A percentile compares a stretch with the other conserved stretches of the same genome.
Conservation (phyloP, 148 eudicot species). For the Amaranthus hypochondriacus region DNA sequence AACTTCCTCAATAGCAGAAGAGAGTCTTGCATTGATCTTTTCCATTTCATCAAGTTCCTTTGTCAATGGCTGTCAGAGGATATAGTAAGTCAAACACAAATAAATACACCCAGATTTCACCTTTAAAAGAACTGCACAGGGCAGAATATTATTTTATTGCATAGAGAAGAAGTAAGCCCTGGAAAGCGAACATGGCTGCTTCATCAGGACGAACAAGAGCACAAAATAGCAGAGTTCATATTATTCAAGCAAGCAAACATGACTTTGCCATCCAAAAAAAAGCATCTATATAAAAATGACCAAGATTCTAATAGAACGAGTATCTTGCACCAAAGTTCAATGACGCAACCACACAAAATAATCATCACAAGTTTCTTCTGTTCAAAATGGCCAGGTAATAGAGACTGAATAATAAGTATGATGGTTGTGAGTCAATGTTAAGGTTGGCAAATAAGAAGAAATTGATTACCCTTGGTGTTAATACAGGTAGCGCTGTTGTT, state of each 20-base stretch:
- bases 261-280: not conserved
- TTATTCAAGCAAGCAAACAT: slow-evolving; percentile 3
- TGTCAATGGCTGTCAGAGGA: slow-evolving; percentile 33
- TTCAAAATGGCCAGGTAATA: not conserved
- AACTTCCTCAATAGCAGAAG: slow-evolving; percentile 89
- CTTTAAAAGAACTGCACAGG: not conserved
- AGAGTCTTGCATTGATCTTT: slow-evolving; percentile 72
- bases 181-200: not conserved
- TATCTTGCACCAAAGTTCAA: no score
- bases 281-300: not conserved
- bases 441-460: not conserved
- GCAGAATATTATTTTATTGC: not conserved
- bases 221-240: not conserved
- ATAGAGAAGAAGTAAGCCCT: no score
- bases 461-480: slow-evolving; percentile 75
- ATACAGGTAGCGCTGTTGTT: slow-evolving; percentile 90
- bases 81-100: not conserved
- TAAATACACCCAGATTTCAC: not conserved
- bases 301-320: not conserved
- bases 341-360: no score
- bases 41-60: slow-evolving; percentile 91
- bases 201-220: not conserved
- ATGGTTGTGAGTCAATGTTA: not conserved
- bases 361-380: no score
- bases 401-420: not conserved